Conservation (phyloP, 2,329 filamentous ascomycete genomes). For the Fonsecaea monophora region DNA sequence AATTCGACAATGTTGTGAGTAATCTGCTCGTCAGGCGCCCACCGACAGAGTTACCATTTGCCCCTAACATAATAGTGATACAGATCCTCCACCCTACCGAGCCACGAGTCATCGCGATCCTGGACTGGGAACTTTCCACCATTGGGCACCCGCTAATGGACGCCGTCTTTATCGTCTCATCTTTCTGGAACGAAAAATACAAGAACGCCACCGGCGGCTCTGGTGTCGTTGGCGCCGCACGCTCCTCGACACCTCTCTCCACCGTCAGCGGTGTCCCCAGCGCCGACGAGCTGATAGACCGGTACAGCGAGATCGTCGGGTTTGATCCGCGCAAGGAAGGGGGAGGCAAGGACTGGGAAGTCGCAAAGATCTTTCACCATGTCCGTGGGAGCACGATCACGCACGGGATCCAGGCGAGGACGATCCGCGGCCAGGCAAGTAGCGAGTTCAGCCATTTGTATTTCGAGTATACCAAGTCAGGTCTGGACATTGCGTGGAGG, state of each 20-base stretch:
- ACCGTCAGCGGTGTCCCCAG: slow-evolving; percentile 25
- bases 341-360: slow-evolving; percentile 28
- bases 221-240: neutral
- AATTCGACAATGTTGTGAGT: slow-evolving; percentile 75
- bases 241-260: neutral
- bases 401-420: slow-evolving; percentile 34
- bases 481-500: slow-evolving; percentile 25
- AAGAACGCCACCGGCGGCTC: slow-evolving; percentile 1
- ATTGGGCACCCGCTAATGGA: slow-evolving; percentile 75
- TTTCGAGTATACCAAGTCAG: slow-evolving; percentile 31
- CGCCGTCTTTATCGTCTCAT: slow-evolving; percentile 19
- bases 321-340: slow-evolving; percentile 28
- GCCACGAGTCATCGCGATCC: slow-evolving; percentile 78
- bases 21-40: neutral
- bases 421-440: slow-evolving; percentile 33
- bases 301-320: slow-evolving; percentile 26
- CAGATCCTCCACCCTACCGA: slow-evolving; percentile 74
- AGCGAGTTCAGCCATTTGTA: slow-evolving; percentile 32
- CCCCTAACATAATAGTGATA: too few species aligned
- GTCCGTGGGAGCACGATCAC: slow-evolving; percentile 30
- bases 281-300: slow-evolving; percentile 29
- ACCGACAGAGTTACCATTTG: neutral
- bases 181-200: slow-evolving; percentile 28
- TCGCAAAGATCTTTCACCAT: slow-evolving; percentile 32
- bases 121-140: slow-evolving; percentile 94